Percentiles rank a stretch among this genome's conserved stretches.
phyloP scores from a whole-genome alignment of 495 filamentous ascomycete genomes.

The Aspergillus olivimuriae region DNA sequence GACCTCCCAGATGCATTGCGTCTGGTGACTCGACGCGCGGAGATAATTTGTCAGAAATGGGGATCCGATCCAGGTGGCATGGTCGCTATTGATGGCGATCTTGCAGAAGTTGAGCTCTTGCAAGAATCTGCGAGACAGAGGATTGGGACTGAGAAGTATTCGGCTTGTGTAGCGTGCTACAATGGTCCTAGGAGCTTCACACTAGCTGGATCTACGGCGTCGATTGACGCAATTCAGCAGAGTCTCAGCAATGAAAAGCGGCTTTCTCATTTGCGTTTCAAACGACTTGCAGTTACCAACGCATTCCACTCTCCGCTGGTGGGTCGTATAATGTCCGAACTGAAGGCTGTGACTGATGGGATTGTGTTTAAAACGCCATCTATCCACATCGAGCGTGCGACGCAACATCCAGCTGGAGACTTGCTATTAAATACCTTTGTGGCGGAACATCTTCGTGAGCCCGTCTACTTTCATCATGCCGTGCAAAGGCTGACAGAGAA shows the following conservation, averaged over 20 bases:
- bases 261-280: conserved; percentile 20
- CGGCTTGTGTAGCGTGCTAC: conserved; percentile 40
- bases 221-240: conserved; percentile 21
- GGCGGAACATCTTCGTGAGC: conserved; percentile 39
- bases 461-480: conserved; percentile 47
- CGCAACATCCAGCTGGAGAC: conserved; percentile 20
- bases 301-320: conserved; percentile 47
- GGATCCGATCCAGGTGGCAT: conserved; percentile 43
- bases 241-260: neutral
- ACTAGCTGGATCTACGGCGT: conserved; percentile 33
- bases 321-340: conserved; percentile 26
- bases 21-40: conserved; percentile 37
- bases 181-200: conserved; percentile 44
- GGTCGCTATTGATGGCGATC: conserved; percentile 37
- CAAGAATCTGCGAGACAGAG: neutral
- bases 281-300: conserved; percentile 42
- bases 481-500: conserved; percentile 33
- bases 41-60: conserved; percentile 40
- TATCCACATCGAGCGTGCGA: conserved; percentile 29
- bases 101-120: neutral
- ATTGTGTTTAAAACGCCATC: conserved; percentile 24
- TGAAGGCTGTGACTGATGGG: conserved; percentile 20
- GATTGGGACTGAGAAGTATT: neutral
- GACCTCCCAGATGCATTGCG: conserved; percentile 31
- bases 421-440: conserved; percentile 33